These are phyloP conservation scores for Casuarina cunninghamiana DNA, from an alignment of 306 rosid genomes.

Conservation along the genomic window DNA sequence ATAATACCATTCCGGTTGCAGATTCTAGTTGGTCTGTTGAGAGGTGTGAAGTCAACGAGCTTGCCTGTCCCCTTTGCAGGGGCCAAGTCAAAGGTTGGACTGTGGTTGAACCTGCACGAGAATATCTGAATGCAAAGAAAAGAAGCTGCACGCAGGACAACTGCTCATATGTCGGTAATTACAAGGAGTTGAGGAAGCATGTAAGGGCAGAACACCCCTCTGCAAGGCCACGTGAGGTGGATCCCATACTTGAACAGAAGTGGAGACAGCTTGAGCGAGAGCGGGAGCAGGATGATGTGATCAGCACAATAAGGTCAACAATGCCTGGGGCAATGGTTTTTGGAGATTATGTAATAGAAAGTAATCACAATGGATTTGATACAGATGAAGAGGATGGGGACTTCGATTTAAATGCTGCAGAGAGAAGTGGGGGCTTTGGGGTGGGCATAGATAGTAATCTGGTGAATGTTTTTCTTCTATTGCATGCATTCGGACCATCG, in stretches of 20 bases:
- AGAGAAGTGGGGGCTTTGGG: constrained; percentile 60
- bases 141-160: constrained; percentile 91
- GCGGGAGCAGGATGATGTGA: constrained; percentile 89
- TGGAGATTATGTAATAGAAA: constrained; percentile 93
- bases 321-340: constrained; percentile 92
- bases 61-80: constrained; percentile 76
- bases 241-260: constrained; percentile 81
- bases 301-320: constrained; percentile 87
- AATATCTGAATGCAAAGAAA: constrained; percentile 74
- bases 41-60: constrained; percentile 55
- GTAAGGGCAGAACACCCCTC: constrained; percentile 81
- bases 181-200: constrained; percentile 87
- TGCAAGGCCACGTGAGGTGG: constrained; percentile 82
- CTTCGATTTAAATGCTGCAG: constrained; percentile 47
- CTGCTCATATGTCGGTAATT: constrained; percentile 79
- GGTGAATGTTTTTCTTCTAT: constrained; percentile 81
- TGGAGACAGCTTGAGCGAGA: constrained; percentile 98
- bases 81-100: constrained; percentile 99
- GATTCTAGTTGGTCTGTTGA: constrained; percentile 45
- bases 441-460: constrained; percentile 67
- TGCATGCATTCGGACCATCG: constrained; percentile 75
- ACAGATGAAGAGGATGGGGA: constrained; percentile 68
- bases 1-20: constrained; percentile 34
- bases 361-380: constrained; percentile 54
- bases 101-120: constrained; percentile 89